Evolutionary conservation across 2,329 filamentous ascomycete species (phyloP).

Genomic region (Fusarium nelsonii): DNA sequence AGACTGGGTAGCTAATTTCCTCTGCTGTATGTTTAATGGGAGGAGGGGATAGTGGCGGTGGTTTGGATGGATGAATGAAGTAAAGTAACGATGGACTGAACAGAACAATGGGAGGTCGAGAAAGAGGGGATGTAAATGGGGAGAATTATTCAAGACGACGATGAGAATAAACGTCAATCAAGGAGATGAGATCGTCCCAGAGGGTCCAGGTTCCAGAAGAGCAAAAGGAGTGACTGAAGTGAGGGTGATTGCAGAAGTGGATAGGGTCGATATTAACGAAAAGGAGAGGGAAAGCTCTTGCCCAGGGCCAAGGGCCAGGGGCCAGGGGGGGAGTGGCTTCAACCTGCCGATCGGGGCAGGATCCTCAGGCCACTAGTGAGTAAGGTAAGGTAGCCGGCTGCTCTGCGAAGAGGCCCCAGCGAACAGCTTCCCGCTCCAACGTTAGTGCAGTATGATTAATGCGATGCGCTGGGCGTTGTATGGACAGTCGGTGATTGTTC

Average conservation of each 20-base stretch:
- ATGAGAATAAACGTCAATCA: slow-evolving; percentile 43
- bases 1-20: slow-evolving; percentile 9
- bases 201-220: slow-evolving; percentile 46
- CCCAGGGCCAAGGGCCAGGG: slow-evolving; percentile 46
- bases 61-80: slow-evolving; percentile 10
- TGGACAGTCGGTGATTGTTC: slow-evolving; percentile 16
- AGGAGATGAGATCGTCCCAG: slow-evolving; percentile 43
- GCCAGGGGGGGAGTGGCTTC: slow-evolving; percentile 50
- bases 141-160: slow-evolving; percentile 40
- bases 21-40: slow-evolving; percentile 14
- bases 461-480: slow-evolving; percentile 2
- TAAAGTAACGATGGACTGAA: slow-evolving; percentile 27
- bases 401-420: slow-evolving; percentile 40
- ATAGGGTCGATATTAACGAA: slow-evolving; percentile 55
- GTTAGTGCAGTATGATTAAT: slow-evolving; percentile 32
- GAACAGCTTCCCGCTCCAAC: slow-evolving; percentile 38
- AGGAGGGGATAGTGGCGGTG: slow-evolving; percentile 10
- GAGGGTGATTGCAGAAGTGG: slow-evolving; percentile 55
- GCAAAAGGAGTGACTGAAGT: slow-evolving; percentile 58
- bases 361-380: slow-evolving; percentile 51
- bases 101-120: slow-evolving; percentile 29
- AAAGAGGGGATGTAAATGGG: slow-evolving; percentile 39
- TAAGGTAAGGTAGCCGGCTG: slow-evolving; percentile 19
- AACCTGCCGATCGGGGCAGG: slow-evolving; percentile 53
- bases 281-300: slow-evolving; percentile 53